Percentiles rank a stretch among this genome's conserved stretches.
Evolutionary conservation across 768 basidiomycete species (phyloP).

Genomic region (Naganishia friedmannii): DNA sequence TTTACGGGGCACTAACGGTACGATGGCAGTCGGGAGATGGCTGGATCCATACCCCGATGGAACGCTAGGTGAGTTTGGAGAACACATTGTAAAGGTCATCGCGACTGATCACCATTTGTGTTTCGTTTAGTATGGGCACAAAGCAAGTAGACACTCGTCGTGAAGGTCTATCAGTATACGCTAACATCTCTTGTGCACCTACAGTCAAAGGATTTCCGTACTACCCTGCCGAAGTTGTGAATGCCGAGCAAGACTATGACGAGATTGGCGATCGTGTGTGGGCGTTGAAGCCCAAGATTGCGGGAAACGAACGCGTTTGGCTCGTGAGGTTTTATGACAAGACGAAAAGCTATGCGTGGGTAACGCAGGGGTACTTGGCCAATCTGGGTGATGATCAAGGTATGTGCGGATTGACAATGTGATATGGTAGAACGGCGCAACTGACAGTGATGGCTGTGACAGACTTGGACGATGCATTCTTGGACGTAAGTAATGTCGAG

Average conservation of each 20-base stretch:
- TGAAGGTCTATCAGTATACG: conserved; percentile 53
- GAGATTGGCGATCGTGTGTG: conserved; percentile 57
- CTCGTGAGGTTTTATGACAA: conserved; percentile 80
- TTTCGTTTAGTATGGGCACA: conserved; percentile 5
- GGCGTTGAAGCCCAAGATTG: conserved; percentile 37
- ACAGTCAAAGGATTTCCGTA: conserved; percentile 64
- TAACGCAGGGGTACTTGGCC: conserved; percentile 60
- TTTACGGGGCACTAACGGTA: conserved; percentile 23
- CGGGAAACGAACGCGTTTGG: conserved; percentile 57
- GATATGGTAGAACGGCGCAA: background rate
- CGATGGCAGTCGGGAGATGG: background rate
- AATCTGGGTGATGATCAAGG: conserved; percentile 68
- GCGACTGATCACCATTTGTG: conserved; percentile 66
- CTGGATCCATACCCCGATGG: conserved; percentile 37
- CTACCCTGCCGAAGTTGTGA: conserved; percentile 71
- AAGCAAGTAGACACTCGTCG: conserved; percentile 12
- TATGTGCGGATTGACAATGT: conserved; percentile 52
- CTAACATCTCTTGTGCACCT: conserved; percentile 40
- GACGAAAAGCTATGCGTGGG: conserved; percentile 64
- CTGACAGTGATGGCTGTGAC: background rate
- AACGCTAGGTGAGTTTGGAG: conserved; percentile 36
- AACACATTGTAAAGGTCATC: conserved; percentile 55
- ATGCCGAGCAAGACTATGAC: conserved; percentile 64
- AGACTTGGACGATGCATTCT: conserved; percentile 68
- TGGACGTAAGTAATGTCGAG: conserved; percentile 52